Evolutionary conservation across 2,329 filamentous ascomycete species (phyloP).

Genomic region (Pseudogymnoascus sp.): DNA sequence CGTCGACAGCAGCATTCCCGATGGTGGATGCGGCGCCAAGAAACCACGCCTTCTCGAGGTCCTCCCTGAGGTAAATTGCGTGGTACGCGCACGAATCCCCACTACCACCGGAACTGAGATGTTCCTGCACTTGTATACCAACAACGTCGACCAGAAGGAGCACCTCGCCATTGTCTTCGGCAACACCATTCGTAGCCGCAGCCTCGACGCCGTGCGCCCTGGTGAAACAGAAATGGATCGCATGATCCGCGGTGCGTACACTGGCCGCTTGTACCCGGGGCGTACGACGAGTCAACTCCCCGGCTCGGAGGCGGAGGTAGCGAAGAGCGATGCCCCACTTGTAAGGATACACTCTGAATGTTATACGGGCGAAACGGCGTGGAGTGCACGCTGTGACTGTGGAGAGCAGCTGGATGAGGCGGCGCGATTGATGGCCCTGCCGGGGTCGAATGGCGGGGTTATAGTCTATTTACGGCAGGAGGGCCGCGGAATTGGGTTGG

Average conservation of each 20-base stretch:
- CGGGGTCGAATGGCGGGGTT: slow-evolving; percentile 64
- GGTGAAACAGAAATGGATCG: slow-evolving; percentile 82
- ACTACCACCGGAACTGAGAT: slow-evolving; percentile 89
- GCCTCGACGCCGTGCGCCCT: slow-evolving; percentile 60
- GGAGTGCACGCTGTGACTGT: slow-evolving; percentile 96
- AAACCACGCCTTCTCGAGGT: slow-evolving; percentile 64
- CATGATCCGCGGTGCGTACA: slow-evolving; percentile 91
- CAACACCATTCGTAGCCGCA: slow-evolving; percentile 66
- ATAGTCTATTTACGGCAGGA: slow-evolving; percentile 96
- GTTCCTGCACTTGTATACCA: slow-evolving; percentile 92
- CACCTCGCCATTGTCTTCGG: slow-evolving; percentile 97
- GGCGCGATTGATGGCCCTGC: slow-evolving; percentile 80
- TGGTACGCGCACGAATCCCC: slow-evolving; percentile 89
- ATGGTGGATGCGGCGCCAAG: slow-evolving; percentile 53
- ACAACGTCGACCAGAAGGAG: slow-evolving; percentile 89
- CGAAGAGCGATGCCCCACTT: slow-evolving; percentile 48
- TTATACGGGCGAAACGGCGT: slow-evolving; percentile 97
- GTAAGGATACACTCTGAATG: slow-evolving; percentile 97
- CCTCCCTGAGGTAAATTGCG: slow-evolving; percentile 81
- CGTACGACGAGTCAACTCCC: slow-evolving; percentile 47
- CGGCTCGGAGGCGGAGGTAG: neutral
- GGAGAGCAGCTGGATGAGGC: slow-evolving; percentile 97
- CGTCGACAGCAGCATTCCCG: slow-evolving; percentile 48
- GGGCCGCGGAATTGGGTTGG: slow-evolving; percentile 86
- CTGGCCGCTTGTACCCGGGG: slow-evolving; percentile 78